phyloP scores from a whole-genome alignment of 805 yeast genomes.

The Candida ascalaphidarum region DNA sequence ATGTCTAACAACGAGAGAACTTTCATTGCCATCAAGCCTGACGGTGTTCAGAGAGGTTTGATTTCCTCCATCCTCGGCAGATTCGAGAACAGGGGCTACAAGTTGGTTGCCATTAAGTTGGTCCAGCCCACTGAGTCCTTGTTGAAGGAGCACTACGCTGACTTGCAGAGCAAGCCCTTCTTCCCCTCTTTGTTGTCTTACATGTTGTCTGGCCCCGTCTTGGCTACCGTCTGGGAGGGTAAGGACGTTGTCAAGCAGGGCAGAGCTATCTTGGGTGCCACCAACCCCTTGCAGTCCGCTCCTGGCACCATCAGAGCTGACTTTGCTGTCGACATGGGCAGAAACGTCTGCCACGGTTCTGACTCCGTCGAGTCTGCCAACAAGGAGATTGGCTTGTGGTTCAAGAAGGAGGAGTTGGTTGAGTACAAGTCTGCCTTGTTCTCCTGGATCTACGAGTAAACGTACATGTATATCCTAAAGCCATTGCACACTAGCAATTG shows the following conservation, averaged over 20 bases:
- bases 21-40: constrained; percentile 93
- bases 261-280: constrained; percentile 95
- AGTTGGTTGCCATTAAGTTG: constrained; percentile 92
- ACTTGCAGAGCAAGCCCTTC: constrained; percentile 92
- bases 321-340: constrained; percentile 96
- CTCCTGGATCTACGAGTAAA: constrained; percentile 92
- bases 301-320: constrained; percentile 99
- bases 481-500: background rate
- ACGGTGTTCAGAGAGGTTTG: constrained; percentile 99
- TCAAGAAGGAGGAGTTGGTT: constrained; percentile 93
- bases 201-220: constrained; percentile 98
- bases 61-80: constrained; percentile 83
- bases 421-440: constrained; percentile 80
- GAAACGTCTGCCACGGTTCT: constrained; percentile 99
- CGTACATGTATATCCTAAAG: constrained; percentile 1
- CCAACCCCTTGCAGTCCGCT: constrained; percentile 94
- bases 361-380: constrained; percentile 97
- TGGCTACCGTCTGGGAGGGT: constrained; percentile 99
- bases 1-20: constrained; percentile 73
- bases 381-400: constrained; percentile 95
- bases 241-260: constrained; percentile 99
- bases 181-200: constrained; percentile 93
- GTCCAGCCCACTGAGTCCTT: constrained; percentile 78
- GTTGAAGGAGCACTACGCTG: constrained; percentile 91
- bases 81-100: constrained; percentile 96